A percentile compares a stretch with the other conserved stretches of the same genome.
These are phyloP conservation scores for Sporormia fimetaria DNA, from an alignment of 495 filamentous ascomycete genomes.

Conservation along the genomic window DNA sequence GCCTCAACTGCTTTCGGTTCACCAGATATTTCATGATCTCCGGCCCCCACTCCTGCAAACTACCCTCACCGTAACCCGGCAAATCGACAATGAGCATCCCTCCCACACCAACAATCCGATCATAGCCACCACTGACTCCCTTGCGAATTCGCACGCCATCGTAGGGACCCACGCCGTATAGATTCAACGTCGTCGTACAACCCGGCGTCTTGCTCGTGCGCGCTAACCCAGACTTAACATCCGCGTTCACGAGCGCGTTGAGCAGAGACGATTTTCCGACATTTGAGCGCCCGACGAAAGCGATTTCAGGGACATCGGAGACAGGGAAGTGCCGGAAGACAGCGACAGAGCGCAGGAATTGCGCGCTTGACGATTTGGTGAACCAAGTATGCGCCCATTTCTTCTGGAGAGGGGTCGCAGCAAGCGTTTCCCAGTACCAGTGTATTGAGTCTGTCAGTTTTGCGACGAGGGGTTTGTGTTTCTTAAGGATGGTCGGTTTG, in stretches of 20 bases:
- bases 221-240: slow-evolving; percentile 35
- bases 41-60: slow-evolving; percentile 64
- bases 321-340: slow-evolving; percentile 53
- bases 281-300: slow-evolving; percentile 74
- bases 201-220: slow-evolving; percentile 65
- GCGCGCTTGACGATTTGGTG: slow-evolving; percentile 32
- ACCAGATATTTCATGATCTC: slow-evolving; percentile 79
- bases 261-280: slow-evolving; percentile 84
- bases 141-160: slow-evolving; percentile 29
- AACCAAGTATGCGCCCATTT: slow-evolving; percentile 53
- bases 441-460: no score
- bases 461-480: no score
- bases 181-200: slow-evolving; percentile 71
- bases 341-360: slow-evolving; percentile 57
- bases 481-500: no score
- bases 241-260: slow-evolving; percentile 61
- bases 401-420: slow-evolving; percentile 45
- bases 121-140: slow-evolving; percentile 38
- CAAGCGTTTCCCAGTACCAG: slow-evolving; percentile 48
- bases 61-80: slow-evolving; percentile 84
- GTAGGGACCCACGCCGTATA: slow-evolving; percentile 57
- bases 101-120: slow-evolving; percentile 16
- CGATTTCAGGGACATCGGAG: slow-evolving; percentile 47
- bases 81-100: slow-evolving; percentile 65
- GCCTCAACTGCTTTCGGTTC: slow-evolving; percentile 57